Evolutionary conservation across 345 rosid genomes (phyloP).

Genomic region (Microcos paniculata): DNA sequence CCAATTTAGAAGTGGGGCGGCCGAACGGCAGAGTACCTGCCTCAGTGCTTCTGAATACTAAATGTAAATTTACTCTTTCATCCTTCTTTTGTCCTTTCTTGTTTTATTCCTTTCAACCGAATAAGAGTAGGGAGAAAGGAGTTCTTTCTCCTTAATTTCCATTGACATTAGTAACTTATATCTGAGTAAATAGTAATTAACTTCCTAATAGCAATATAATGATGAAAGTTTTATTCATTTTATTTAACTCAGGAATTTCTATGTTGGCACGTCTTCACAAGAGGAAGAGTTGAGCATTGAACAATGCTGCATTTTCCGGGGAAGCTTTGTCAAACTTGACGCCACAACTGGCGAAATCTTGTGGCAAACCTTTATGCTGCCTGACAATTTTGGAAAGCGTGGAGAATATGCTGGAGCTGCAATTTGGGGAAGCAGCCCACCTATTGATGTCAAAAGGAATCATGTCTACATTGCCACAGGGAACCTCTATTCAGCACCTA

Average conservation of each 20-base stretch:
- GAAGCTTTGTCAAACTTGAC: slow-evolving; percentile 27
- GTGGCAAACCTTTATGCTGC: slow-evolving; percentile 33
- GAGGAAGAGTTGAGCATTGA: slow-evolving; percentile 4
- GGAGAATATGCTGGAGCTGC: slow-evolving; percentile 33
- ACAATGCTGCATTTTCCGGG: slow-evolving; percentile 24
- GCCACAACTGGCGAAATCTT: slow-evolving; percentile 17
- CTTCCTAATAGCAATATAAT: no score
- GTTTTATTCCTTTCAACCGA: neutral
- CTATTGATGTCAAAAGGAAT: slow-evolving; percentile 28
- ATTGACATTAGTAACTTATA: neutral
- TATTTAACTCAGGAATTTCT: slow-evolving; percentile 20
- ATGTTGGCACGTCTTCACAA: slow-evolving; percentile 25
- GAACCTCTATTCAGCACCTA: slow-evolving; percentile 36
- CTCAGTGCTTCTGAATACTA: no score
- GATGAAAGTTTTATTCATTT: neutral
- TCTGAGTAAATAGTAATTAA: no score
- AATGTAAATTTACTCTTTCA: no score
- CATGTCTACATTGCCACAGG: slow-evolving; percentile 39
- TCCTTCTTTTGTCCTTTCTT: neutral
- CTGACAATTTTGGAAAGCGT: slow-evolving; percentile 12
- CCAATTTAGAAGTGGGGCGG: no score
- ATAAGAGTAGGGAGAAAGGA: neutral
- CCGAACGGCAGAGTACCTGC: no score
- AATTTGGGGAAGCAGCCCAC: slow-evolving; percentile 38
- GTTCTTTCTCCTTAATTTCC: neutral